Evolutionary conservation across 225 moss, liverwort and hornwort species (phyloP), one percentile per base, ranked within the genome.

Genomic region (Straminergon stramineum): DNA sequence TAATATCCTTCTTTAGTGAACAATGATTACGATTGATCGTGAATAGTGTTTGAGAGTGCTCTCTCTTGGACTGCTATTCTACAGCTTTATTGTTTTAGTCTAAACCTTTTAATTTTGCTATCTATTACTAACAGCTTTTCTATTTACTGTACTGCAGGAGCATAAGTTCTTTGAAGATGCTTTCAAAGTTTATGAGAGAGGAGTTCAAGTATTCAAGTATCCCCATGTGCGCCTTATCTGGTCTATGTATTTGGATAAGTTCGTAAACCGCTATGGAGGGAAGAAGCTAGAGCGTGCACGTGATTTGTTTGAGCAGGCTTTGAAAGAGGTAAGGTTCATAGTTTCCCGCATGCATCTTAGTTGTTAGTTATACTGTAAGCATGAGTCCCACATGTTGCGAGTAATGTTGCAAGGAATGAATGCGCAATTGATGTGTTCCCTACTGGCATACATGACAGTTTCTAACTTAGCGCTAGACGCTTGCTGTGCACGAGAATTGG

Each of bases 211-310:
- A 43, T 99, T 99, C 84, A 99, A 97, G 78, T 97, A 97, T 84
- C 97, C 96, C 17, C 97, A 99, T 92, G 99, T 99, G 75, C 96
- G 97, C 82, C 97, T 96, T 62, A 97, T 99, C 74, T 99, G 99
- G 99, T 95, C 96, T 74, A 97, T 97, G 75, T 99, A 97, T 89
- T 92, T 99, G 75, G 93, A 96, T 74, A 99, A 99, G 84, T 99
- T 99, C 84, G 96, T 97, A 48, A 75, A 78, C 17, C 95, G 97
- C 28, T 99, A 95, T 90, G 99, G 97, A 88, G 96, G 93, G 58
- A 97, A 97, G 93, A 97, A 99, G 94, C 84, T 99, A 86, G 99
- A 99, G 87, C 96, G 96, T 84, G 97, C 99, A 52, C 94, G 97
- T 86, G 99, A 99, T 91, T 92, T 99, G 91, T 99, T 97, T 93